Base-by-base conservation (phyloP, 768 basidiomycete species). In the Pholiota molesta region DNA sequence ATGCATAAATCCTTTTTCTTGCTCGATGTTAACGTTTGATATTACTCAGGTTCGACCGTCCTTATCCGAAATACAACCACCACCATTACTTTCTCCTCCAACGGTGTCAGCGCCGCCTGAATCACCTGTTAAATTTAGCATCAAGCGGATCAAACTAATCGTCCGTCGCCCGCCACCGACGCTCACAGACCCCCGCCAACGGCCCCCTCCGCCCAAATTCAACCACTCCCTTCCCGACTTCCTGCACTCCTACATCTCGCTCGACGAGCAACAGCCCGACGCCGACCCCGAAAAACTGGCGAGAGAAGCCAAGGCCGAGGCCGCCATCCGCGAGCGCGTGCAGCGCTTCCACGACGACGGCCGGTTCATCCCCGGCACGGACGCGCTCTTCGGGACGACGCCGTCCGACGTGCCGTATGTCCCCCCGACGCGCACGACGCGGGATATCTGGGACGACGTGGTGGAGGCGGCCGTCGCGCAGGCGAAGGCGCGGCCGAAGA, bases 121-220 rank as follows among this genome's bases (percentile, higher is more conserved):
- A n/a, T 35, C 49, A 35, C 63, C 64, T n/a, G 49, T 33, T 35
- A 49, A 49, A 49, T 26, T 49, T 19, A 49, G 23, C 19, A 80
- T 92, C 60, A 87, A 83, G 70, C 86, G 91, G 56, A 79, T 92
- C 52, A 85, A 81, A 66, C 78, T 90, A 60, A 81, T 91, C 52
- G 88, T 94, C 14, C 83, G 88, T 40, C 78, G 77, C 13, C 91
- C 91, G 7, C 81, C 83, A 1, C 86, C 85, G 2, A 69, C 76
- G 1, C 77, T 86, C 45, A 85, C 92, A 13, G 83, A 89, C 71
- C 94, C 90, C 0, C 71, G 70, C 13, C 95, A 97, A 69, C 78
- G 79, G 11, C 89, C 92, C 0, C 79, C 83, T 0, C 74, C 76
- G 0, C 76, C 87, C 0, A 77, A 77, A 52, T 81, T 83, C 66